Percentiles rank a stretch among this genome's conserved stretches.
Evolutionary conservation across 257 asterid genomes (phyloP).

Genomic region (Nicotiana benthamiana): DNA sequence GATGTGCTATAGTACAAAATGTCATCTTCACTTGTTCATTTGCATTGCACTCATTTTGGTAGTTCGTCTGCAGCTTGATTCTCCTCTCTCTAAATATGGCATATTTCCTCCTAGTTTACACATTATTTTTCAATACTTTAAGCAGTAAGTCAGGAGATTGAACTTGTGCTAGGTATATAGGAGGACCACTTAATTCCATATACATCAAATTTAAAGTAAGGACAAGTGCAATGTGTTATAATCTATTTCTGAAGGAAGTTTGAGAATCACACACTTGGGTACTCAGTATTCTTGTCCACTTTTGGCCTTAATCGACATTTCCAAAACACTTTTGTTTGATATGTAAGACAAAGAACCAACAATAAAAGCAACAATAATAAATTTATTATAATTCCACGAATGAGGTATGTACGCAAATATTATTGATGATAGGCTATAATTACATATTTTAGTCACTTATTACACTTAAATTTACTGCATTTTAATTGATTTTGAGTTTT

Average conservation of each 20-base stretch:
- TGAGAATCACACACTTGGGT: neutral
- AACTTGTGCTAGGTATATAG: neutral
- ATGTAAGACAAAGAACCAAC: neutral
- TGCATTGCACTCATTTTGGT: neutral
- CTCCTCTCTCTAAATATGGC: neutral
- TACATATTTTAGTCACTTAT: too few relatives aligned
- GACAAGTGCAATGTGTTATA: neutral
- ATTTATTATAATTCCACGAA: too few relatives aligned
- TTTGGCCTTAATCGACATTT: neutral
- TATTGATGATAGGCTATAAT: too few relatives aligned
- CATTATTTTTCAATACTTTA: neutral
- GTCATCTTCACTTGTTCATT: neutral
- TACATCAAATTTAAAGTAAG: neutral
- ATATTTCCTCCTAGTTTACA: too few relatives aligned
- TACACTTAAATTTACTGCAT: too few relatives aligned
- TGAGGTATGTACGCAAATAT: too few relatives aligned
- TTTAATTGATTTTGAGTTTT: too few relatives aligned
- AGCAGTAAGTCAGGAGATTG: neutral
- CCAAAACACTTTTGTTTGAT: neutral
- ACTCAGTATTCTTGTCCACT: neutral
- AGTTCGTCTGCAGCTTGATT: neutral
- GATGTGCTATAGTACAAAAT: neutral
- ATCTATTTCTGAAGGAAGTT: neutral
- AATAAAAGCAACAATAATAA: too few relatives aligned
- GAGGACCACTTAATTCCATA: neutral